Evolutionary conservation across 768 basidiomycete species (phyloP).

Genomic region (Leucocoprinus birnbaumii): DNA sequence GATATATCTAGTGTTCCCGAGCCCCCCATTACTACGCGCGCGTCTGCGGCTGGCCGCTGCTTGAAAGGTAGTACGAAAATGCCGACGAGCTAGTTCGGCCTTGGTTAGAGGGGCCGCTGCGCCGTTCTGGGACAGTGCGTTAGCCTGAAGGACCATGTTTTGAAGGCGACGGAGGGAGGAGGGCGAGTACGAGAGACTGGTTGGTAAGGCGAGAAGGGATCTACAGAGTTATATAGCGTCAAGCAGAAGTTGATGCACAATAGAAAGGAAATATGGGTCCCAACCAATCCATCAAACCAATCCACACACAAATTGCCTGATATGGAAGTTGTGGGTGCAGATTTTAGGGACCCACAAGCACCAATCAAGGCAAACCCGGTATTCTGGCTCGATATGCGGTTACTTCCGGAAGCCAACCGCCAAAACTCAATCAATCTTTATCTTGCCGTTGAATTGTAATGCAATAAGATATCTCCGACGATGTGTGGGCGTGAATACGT

Average conservation of each 20-base stretch:
- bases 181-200: background rate
- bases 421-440: background rate
- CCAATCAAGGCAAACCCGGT: background rate
- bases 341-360: constrained; percentile 6
- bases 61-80: constrained; percentile 17
- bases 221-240: constrained; percentile 4
- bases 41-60: constrained; percentile 36
- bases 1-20: constrained; percentile 28
- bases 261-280: constrained; percentile 8
- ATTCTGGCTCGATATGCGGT: background rate
- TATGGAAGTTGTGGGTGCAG: background rate
- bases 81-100: constrained; percentile 18
- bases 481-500: too few relatives aligned
- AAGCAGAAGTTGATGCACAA: background rate
- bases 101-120: constrained; percentile 12
- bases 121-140: constrained; percentile 16
- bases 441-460: too few relatives aligned
- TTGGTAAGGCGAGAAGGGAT: background rate
- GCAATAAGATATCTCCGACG: too few relatives aligned
- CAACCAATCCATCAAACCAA: constrained; percentile 13
- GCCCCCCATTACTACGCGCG: constrained; percentile 26
- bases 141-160: constrained; percentile 27
- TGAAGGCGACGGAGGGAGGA: background rate
- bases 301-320: constrained; percentile 3
- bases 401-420: background rate